Conservation (phyloP, 2,329 filamentous ascomycete species). For the Cercospora berteroae region DNA sequence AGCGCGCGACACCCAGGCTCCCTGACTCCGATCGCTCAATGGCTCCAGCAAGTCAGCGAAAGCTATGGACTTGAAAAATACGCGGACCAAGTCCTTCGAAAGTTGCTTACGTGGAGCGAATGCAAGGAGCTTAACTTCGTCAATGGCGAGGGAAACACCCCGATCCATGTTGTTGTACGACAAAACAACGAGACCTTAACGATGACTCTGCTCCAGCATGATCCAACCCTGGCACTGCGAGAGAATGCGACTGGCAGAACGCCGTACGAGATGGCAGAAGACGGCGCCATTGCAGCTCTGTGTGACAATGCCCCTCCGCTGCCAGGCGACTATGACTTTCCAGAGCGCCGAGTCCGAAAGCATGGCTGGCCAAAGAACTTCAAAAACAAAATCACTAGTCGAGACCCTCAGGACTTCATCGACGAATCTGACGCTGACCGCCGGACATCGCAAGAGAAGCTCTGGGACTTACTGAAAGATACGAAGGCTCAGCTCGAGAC, state of each 20-base stretch:
- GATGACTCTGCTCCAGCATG: conserved; percentile 56
- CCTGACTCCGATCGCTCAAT: conserved; percentile 61
- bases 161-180: conserved; percentile 58
- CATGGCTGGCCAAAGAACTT: conserved; percentile 5
- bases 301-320: conserved; percentile 16
- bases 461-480: conserved; percentile 43
- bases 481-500: conserved; percentile 26
- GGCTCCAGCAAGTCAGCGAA: conserved; percentile 7
- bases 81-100: conserved; percentile 14
- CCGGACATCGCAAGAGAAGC: conserved; percentile 7
- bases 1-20: conserved; percentile 53
- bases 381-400: conserved; percentile 14
- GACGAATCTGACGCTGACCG: neutral
- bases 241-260: conserved; percentile 78
- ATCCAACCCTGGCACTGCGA: conserved; percentile 61
- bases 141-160: conserved; percentile 64
- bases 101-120: conserved; percentile 38
- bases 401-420: conserved; percentile 28
- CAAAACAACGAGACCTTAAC: conserved; percentile 46
- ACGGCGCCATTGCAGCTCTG: conserved; percentile 46
- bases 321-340: conserved; percentile 9
- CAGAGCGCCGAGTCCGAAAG: neutral
- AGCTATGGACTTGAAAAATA: neutral
- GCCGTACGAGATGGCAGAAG: conserved; percentile 65
- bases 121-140: conserved; percentile 52